Percentiles rank a stretch among this genome's conserved stretches.
These are phyloP conservation scores for Talaromyces wortmannii DNA, from an alignment of 495 filamentous ascomycete species.

Conservation along the genomic window DNA sequence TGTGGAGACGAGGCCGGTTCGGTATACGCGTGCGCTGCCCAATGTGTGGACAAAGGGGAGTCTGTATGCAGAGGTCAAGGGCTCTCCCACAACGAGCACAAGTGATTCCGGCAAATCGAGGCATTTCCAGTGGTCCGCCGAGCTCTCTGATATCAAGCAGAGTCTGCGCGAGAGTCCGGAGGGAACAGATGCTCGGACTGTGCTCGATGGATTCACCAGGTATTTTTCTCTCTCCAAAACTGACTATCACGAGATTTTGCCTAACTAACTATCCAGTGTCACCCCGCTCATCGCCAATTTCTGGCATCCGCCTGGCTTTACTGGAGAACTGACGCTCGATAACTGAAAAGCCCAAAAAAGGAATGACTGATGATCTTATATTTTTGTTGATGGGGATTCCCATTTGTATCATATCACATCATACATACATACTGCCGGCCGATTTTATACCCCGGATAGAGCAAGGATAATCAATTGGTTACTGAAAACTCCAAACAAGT, in stretches of 20 bases:
- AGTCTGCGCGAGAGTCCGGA: slow-evolving; percentile 43
- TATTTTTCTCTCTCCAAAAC: slow-evolving; percentile 7
- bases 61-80: slow-evolving; percentile 62
- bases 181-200: slow-evolving; percentile 91
- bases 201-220: slow-evolving; percentile 62
- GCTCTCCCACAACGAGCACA: too few relatives aligned
- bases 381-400: slow-evolving; percentile 7
- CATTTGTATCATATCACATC: slow-evolving; percentile 6
- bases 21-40: slow-evolving; percentile 74
- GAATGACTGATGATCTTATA: slow-evolving; percentile 5
- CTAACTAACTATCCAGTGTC: slow-evolving; percentile 50
- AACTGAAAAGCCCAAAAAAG: slow-evolving; percentile 1
- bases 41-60: slow-evolving; percentile 80
- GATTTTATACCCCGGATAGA: background rate
- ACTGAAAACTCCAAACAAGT: too few relatives aligned
- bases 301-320: slow-evolving; percentile 64
- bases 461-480: background rate
- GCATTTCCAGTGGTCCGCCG: slow-evolving; percentile 35
- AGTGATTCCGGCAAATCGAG: background rate
- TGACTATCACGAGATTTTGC: slow-evolving; percentile 4
- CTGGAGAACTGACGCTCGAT: slow-evolving; percentile 64
- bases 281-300: slow-evolving; percentile 91
- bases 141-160: slow-evolving; percentile 42
- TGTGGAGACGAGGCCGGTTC: slow-evolving; percentile 54
- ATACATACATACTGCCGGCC: background rate